Percentiles rank a stretch among this genome's conserved stretches.
Evolutionary conservation across 176 grass and related monocot species (phyloP).

Genomic region (Thalia dealbata): DNA sequence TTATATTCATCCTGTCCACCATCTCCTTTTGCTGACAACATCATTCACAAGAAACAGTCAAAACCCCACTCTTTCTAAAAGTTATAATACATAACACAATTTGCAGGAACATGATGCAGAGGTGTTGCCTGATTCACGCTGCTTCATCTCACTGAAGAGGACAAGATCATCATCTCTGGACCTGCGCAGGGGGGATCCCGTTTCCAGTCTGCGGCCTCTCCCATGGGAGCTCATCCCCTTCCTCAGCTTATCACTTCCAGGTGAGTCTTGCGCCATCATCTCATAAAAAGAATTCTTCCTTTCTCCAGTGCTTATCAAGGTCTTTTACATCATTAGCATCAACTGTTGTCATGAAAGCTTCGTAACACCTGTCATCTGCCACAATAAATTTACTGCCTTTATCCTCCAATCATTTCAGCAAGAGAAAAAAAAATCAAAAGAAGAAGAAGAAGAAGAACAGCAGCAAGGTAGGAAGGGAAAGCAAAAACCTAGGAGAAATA

Average conservation of each 20-base stretch:
- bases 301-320: too few relatives aligned
- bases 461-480: neutral
- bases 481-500: neutral
- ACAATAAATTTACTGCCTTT: neutral
- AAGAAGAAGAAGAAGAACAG: too few relatives aligned
- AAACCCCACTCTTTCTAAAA: conserved; percentile 4
- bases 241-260: conserved; percentile 7
- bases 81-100: conserved; percentile 32
- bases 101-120: conserved; percentile 60
- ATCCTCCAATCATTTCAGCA: neutral
- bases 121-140: conserved; percentile 45
- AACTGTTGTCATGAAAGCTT: too few relatives aligned
- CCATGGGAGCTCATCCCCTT: conserved; percentile 24
- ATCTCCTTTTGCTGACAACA: conserved; percentile 50
- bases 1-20: conserved; percentile 88
- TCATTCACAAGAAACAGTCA: conserved; percentile 12
- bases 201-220: conserved; percentile 51
- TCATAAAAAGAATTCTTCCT: neutral
- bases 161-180: conserved; percentile 62
- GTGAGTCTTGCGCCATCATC: neutral
- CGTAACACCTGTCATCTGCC: too few relatives aligned
- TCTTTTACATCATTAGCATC: too few relatives aligned
- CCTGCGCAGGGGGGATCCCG: conserved; percentile 30
- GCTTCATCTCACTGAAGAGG: conserved; percentile 66
- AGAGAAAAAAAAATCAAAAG: neutral